A percentile compares a stretch with the other conserved stretches of the same genome.
These are phyloP conservation scores for Schizosaccharomyces lindneri DNA, from an alignment of 805 yeast species.

Conservation along the genomic window DNA sequence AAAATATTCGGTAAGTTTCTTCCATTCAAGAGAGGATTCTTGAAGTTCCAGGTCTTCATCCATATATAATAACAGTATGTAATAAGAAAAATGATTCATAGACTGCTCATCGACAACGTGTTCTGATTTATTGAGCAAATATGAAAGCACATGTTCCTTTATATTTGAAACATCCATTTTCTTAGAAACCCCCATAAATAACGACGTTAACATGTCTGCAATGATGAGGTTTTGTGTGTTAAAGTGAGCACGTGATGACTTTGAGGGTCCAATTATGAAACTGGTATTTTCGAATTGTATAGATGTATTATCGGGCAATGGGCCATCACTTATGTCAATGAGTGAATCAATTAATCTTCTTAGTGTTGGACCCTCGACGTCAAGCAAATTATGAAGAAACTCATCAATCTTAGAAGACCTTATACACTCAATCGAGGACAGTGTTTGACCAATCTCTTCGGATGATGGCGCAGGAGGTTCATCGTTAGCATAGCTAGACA, in stretches of 20 bases:
- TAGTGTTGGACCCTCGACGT: neutral
- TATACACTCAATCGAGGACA: slow-evolving; percentile 63
- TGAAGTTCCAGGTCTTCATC: neutral
- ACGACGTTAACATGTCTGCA: neutral
- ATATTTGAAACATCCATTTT: neutral
- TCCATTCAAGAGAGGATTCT: neutral
- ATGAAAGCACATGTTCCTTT: neutral
- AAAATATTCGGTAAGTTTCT: neutral
- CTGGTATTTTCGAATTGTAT: no score
- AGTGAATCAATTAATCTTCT: neutral
- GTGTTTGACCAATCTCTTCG: slow-evolving; percentile 69
- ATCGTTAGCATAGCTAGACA: slow-evolving; percentile 55
- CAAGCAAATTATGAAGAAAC: slow-evolving; percentile 26
- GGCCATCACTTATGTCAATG: no score
- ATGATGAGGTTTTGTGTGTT: neutral
- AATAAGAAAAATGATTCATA: neutral
- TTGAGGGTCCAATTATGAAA: no score
- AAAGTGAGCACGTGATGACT: neutral
- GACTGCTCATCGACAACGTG: neutral
- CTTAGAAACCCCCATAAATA: neutral
- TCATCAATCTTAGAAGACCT: slow-evolving; percentile 37
- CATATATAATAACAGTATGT: neutral
- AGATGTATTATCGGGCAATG: no score
- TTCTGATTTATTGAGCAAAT: neutral
- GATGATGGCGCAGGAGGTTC: slow-evolving; percentile 81